These are phyloP conservation scores for Diaporthe citriasiana DNA, from an alignment of 2,329 filamentous ascomycete genomes.

Conservation along the genomic window DNA sequence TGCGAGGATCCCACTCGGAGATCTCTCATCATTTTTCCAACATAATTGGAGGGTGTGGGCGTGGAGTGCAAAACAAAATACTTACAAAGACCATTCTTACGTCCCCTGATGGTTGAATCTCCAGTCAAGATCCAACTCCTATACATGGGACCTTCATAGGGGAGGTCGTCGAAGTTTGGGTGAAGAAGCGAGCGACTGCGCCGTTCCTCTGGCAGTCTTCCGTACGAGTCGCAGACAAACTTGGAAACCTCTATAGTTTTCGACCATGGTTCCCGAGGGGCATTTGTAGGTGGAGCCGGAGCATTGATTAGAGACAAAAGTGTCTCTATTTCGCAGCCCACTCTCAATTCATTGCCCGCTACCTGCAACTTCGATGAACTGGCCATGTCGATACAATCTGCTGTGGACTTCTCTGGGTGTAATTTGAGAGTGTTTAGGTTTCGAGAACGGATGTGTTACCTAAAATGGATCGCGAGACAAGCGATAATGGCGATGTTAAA, in stretches of 20 bases:
- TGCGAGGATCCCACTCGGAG: too few species aligned
- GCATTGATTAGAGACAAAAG: neutral
- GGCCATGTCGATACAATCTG: neutral
- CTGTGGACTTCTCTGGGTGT: neutral
- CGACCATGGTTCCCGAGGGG: too few species aligned
- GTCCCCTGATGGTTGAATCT: neutral
- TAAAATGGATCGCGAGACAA: neutral
- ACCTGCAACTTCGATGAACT: neutral
- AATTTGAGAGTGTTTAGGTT: too few species aligned
- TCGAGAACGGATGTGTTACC: neutral
- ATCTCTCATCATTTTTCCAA: too few species aligned
- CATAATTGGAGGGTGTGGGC: too few species aligned
- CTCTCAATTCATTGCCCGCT: neutral
- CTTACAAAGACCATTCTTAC: too few species aligned
- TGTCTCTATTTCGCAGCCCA: neutral
- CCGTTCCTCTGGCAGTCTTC: too few species aligned
- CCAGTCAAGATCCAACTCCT: neutral
- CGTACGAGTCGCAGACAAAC: neutral
- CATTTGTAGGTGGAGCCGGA: too few species aligned
- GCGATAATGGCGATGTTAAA: neutral
- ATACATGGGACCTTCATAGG: neutral
- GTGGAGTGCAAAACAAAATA: too few species aligned
- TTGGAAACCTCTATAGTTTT: neutral
- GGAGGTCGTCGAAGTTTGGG: too few species aligned
- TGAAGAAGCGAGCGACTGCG: too few species aligned